These are phyloP conservation scores for Linum lewisii DNA, from an alignment of 345 rosid species.

Conservation along the genomic window DNA sequence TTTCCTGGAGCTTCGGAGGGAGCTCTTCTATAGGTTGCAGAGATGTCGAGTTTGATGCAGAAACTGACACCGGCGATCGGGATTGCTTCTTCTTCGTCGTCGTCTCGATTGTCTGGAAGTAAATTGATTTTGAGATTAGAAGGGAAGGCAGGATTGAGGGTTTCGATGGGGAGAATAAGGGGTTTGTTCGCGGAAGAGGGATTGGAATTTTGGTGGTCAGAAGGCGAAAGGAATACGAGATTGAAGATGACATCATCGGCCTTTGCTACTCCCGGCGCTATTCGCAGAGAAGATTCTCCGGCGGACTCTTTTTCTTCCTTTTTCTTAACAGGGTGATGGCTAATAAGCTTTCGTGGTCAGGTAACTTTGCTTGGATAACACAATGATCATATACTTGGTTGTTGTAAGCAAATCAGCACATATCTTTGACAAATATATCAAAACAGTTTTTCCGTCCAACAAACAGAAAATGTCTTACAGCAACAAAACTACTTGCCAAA, in stretches of 20 bases:
- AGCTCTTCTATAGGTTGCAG: constrained; percentile 71
- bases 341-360: too few relatives aligned
- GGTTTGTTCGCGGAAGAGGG: neutral
- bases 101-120: neutral
- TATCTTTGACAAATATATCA: too few relatives aligned
- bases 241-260: neutral
- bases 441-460: too few relatives aligned
- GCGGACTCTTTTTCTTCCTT: too few relatives aligned
- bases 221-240: neutral
- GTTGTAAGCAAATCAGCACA: too few relatives aligned
- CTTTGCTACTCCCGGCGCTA: neutral
- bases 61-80: neutral
- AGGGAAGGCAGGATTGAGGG: neutral
- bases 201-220: neutral
- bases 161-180: neutral
- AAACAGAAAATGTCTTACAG: too few relatives aligned
- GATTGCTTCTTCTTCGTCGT: neutral
- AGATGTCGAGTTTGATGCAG: constrained; percentile 16
- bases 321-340: too few relatives aligned
- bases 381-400: too few relatives aligned
- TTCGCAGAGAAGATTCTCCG: too few relatives aligned
- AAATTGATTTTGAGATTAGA: neutral
- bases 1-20: constrained; percentile 82
- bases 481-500: too few relatives aligned
- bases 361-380: too few relatives aligned